Conservation (phyloP, 306 rosid species). For the Vicia sativa region DNA sequence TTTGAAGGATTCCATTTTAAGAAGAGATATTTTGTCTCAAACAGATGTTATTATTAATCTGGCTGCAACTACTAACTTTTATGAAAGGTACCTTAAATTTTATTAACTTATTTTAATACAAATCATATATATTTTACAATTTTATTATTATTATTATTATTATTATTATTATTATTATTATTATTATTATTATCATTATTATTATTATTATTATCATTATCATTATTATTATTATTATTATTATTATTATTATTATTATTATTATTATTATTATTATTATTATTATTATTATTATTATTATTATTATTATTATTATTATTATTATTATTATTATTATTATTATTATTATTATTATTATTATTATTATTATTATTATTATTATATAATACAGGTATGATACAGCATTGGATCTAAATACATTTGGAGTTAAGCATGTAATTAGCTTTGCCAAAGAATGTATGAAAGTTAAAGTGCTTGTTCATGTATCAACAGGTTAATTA, state of each 20-base stretch:
- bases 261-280: too few species aligned
- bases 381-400: conserved; percentile 58
- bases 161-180: too few species aligned
- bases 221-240: too few species aligned
- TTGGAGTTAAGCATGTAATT: conserved; percentile 66
- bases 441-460: conserved; percentile 65
- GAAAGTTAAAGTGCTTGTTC: conserved; percentile 59
- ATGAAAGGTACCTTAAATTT: conserved; percentile 60
- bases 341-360: too few species aligned
- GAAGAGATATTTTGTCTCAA: conserved; percentile 51
- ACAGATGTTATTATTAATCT: conserved; percentile 64
- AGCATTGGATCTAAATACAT: conserved; percentile 60
- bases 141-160: background rate
- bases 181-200: too few species aligned
- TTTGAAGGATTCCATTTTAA: conserved; percentile 49
- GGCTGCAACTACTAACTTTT: conserved; percentile 80
- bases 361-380: too few species aligned
- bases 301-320: too few species aligned
- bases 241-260: too few species aligned
- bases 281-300: too few species aligned
- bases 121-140: background rate
- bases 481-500: conserved; percentile 72
- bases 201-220: too few species aligned
- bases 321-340: too few species aligned
- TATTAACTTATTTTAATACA: too few species aligned